Base-by-base conservation (phyloP, 257 asterid species). In the Solanum acaule region DNA sequence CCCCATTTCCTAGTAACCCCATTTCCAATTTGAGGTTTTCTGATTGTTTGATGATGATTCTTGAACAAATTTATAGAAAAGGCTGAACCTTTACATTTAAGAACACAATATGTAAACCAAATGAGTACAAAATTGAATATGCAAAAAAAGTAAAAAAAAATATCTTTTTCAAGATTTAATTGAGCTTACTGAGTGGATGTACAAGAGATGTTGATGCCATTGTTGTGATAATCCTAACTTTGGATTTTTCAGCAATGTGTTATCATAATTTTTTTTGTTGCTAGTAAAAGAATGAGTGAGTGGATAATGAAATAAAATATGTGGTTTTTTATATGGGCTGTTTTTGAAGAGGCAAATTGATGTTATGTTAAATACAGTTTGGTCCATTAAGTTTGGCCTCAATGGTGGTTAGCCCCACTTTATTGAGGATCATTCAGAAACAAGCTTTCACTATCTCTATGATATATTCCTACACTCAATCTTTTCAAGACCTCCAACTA, bases 121-220 rank as follows among this genome's bases (percentile, higher is more conserved):
- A 79, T 79, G 4, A 49, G 25, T 25, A 42, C 1, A 42, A 8
- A 78, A 15, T 42, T 78, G 85, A 14, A 42, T 1, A 13, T 78
- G 34, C 1, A 15, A 78, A 78, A 78, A 5, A 14, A 6, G 5
- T 22, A n/a, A n/a, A n/a, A n/a, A 14, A 23, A 37, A 52, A 29
- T 42, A 27, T 22, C 22, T 0, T 13, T 38, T 11, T 49, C 70
- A 29, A 35, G n/a, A 2, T 23, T 25, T 15, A 73, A 6, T 35
- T 12, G 10, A 16, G 86, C 90, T 87, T 88, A 92, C 95, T 89
- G 61, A 91, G 89, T 84, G 95, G 93, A 89, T 88, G 92, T 23
- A 92, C 87, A 87, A 89, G 88, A 68, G 92, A 86, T 23, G 93
- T 59, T 75, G 94, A 89, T 8, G 95, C 94, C 94, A 92, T 91